Evolutionary conservation across 1,139 yeast genomes (phyloP), one percentile per base, ranked within the genome.

Genomic region (Taphrina betulina): DNA sequence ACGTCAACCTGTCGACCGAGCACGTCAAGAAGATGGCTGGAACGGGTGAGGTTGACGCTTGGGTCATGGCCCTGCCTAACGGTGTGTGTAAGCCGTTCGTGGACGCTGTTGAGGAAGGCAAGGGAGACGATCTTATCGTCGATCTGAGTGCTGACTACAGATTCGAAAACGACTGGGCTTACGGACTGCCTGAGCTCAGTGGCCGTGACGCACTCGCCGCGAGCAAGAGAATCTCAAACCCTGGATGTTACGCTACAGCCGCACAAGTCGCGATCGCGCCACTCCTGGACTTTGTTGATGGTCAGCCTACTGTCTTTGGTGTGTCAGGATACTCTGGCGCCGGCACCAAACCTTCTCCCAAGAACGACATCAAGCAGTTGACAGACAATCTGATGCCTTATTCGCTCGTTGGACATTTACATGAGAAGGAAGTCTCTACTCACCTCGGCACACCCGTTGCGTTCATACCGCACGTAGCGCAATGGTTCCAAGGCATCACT

Each of bases 31-130:
- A 77, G 62, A 75, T 92, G 62, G 98, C 90, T 71, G 78, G 81
- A 63, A 75, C 80, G 43, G 81, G 82, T 45, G 87, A 81, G 56
- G 87, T 92, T 57, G 98, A 94, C 66, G 83, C 90, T 58, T 92
- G 99, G 98, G 95, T 94, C 35, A 92, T 94, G 98, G 98, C 98
- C 1, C 78, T 94, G 66, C 98, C 99, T 61, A 92, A 92, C 69
- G 96, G 96, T 56, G 96, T 92, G 44, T 92, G 97, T 74, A 85
- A 85, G 72, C 97, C 98, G 57, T 90, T 92, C 73, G 97, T 92
- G 37, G 89, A 87, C 37, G 95, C 97, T 17, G 87, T 92, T 66
- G 92, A 86, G 66, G 75, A 82, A 17, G 56, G 53, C 26, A 71
- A 72, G 28, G 75, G 77, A 60, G 72, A 75, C 51, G 85, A 95